Conservation (phyloP, 306 rosid genomes). For the Fragaria iinumae region DNA sequence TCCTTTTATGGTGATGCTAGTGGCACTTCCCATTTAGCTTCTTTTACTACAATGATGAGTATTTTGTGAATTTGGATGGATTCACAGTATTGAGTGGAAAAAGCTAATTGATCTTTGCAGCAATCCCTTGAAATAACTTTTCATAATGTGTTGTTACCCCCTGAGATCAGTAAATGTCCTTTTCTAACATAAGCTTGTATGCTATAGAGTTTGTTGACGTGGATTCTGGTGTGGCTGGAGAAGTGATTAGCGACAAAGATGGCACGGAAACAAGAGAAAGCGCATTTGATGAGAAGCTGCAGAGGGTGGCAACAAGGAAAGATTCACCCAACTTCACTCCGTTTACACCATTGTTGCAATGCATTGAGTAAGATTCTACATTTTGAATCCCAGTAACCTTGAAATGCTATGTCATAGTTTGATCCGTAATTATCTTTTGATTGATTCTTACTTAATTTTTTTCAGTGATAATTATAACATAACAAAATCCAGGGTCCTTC, state of each 20-base stretch:
- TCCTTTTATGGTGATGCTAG: neutral
- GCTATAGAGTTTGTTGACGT: constrained; percentile 38
- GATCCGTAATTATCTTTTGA: neutral
- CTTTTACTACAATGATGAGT: neutral
- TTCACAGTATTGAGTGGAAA: neutral
- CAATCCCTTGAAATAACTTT: neutral
- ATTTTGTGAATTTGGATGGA: neutral
- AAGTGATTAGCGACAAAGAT: constrained; percentile 19
- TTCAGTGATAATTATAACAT: constrained; percentile 47
- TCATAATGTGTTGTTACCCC: neutral
- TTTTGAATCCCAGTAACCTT: neutral
- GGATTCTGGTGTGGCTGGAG: constrained; percentile 28
- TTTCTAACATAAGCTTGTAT: constrained; percentile 5
- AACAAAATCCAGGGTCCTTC: constrained; percentile 34
- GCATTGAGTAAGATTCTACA: constrained; percentile 44
- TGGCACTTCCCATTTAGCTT: neutral
- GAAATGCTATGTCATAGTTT: neutral
- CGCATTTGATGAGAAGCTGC: constrained; percentile 26
- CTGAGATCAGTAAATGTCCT: neutral
- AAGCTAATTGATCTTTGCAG: neutral
- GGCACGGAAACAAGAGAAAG: constrained; percentile 28
- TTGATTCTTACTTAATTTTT: constrained; percentile 14
- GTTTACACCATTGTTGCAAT: constrained; percentile 43
- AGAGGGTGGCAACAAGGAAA: constrained; percentile 36
- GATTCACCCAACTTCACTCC: constrained; percentile 39